Conservation (phyloP, 371 early-diverging fungal species). For the Parasitella parasitica region DNA sequence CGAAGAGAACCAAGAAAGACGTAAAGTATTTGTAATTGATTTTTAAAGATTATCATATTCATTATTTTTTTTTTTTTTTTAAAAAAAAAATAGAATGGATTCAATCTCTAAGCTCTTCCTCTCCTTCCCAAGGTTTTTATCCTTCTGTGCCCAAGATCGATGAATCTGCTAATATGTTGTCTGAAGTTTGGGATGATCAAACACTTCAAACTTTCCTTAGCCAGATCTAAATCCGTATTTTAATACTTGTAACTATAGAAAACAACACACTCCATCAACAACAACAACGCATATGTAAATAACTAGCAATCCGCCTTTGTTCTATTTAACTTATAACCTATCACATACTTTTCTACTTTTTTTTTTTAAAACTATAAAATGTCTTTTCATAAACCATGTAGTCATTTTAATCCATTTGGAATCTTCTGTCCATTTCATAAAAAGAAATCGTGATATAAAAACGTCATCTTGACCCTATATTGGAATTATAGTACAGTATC, state of each 20-base stretch:
- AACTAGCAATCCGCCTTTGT: not conserved
- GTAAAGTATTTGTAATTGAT: not conserved
- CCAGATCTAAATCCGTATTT: conserved; percentile 11
- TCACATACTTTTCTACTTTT: not conserved
- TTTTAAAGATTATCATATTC: not conserved
- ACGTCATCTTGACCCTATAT: too few species aligned
- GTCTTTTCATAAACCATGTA: not conserved
- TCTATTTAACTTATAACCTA: too few species aligned
- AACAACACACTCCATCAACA: not conserved
- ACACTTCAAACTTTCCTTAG: conserved; percentile 12
- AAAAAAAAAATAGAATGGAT: not conserved
- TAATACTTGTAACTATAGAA: not conserved
- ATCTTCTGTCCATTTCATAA: not conserved
- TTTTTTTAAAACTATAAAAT: not conserved
- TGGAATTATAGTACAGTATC: too few species aligned
- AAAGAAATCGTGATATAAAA: not conserved
- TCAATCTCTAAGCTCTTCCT: not conserved
- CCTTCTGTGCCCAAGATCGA: conserved; percentile 1
- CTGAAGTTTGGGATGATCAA: conserved; percentile 21
- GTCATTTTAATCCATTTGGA: not conserved
- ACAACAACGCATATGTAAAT: conserved; percentile 2
- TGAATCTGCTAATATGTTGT: not conserved
- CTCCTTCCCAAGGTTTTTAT: not conserved
- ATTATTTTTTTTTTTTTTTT: not conserved
- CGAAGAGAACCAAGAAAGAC: not conserved